Base-by-base conservation (phyloP, 768 basidiomycete genomes). In the Russula sp. region DNA sequence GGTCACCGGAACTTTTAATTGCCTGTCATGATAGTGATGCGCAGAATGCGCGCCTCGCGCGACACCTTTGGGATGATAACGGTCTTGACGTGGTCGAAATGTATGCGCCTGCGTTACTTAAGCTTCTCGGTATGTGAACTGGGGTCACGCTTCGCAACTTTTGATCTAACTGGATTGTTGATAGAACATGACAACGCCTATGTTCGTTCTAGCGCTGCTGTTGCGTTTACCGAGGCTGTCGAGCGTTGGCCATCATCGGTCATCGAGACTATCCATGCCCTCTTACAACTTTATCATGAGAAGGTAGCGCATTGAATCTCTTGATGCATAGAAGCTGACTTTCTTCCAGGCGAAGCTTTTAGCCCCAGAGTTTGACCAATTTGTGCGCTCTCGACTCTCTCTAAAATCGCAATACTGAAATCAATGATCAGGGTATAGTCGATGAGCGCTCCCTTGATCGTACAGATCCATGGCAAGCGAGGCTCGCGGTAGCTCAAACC, bases 21-120 rank as follows among this genome's bases (percentile, higher is more conserved):
- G 90, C 90, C 5, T 87, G 83, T 59, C 93, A 98, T 69, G 97
- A 98, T 64, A 86, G 85, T 58, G 88, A 90, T 66, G 92, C 94
- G 70, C 92, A 95, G 71, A 98, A 95, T 69, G 86, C 86, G 0
- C 80, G 88, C 56, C 77, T 98, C 46, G 94, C 95, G 18, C 77
- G 78, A 26, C 85, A 87, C 66, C 76, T 92, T 11, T 98, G 95
- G 95, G 96, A 97, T 60, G 97, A 98, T 67, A 98, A 98, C 67
- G 95, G 92, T 5, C 74, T 98, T 42, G 93, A 97, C 70, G 84
- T 95, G 11, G 84, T 89, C 0, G 91, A 93, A 67, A 73, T 74
- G 7, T 85, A 85, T 75, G 73, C 92, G 0, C 71, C 74, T 0
- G 79, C 80, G 51, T 76, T 98, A 14, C 71, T 90, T 13, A 73